These are phyloP conservation scores for Dothideomycetes sp. DNA, from an alignment of 2,329 filamentous ascomycete species.

Conservation along the genomic window DNA sequence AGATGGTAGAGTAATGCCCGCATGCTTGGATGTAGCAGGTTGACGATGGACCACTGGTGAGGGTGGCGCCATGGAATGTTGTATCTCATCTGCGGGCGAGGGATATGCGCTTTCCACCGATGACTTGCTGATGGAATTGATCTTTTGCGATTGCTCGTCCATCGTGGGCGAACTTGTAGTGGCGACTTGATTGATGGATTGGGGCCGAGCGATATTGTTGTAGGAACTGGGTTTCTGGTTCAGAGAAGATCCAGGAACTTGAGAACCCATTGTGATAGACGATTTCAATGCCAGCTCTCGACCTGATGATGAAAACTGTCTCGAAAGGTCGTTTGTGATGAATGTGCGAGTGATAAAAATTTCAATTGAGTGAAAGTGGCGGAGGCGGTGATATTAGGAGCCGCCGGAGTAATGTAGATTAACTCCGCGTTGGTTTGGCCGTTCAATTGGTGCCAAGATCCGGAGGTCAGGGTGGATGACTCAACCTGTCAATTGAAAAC, in stretches of 20 bases:
- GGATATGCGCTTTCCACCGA: slow-evolving; percentile 5
- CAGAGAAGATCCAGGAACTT: not conserved
- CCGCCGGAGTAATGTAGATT: not conserved
- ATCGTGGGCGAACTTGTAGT: slow-evolving; percentile 2
- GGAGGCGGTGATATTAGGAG: not conserved
- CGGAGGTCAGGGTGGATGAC: not conserved
- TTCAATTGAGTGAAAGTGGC: not conserved
- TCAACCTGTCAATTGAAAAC: no score
- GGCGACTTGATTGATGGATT: slow-evolving; percentile 6
- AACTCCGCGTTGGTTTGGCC: not conserved
- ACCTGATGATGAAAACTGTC: not conserved
- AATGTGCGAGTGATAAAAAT: not conserved
- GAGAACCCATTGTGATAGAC: slow-evolving; percentile 5
- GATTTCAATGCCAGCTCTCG: not conserved
- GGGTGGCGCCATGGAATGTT: slow-evolving; percentile 1
- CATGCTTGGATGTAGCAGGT: not conserved
- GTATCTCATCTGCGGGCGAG: slow-evolving; percentile 6
- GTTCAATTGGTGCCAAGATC: not conserved
- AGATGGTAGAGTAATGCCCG: slow-evolving; percentile 2
- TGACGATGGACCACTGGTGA: slow-evolving; percentile 3
- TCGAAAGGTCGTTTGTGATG: no score
- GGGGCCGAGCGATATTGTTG: not conserved
- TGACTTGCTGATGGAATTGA: no score
- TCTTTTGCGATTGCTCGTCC: not conserved
- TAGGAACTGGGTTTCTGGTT: not conserved